Percentiles rank a stretch among this genome's conserved stretches.
Conservation (phyloP, 2,329 filamentous ascomycete species). For the Elsinoe fawcettii region DNA sequence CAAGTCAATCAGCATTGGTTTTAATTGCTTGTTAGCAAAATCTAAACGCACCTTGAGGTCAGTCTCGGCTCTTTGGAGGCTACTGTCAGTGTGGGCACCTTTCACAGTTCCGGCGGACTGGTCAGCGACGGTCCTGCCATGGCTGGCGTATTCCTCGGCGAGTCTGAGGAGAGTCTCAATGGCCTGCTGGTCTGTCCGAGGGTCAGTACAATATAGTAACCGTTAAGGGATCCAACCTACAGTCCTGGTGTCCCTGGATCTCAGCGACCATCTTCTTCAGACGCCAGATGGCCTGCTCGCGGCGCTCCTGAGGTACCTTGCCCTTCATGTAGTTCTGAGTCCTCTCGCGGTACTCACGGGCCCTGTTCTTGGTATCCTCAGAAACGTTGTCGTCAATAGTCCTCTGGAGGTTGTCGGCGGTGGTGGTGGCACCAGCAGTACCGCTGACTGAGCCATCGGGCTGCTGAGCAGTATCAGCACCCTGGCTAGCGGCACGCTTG, state of each 20-base stretch:
- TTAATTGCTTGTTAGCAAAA: slow-evolving; percentile 28
- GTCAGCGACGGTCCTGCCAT: slow-evolving; percentile 58
- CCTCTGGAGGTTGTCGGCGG: slow-evolving; percentile 45
- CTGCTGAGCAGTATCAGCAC: slow-evolving; percentile 45
- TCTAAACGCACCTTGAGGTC: slow-evolving; percentile 61
- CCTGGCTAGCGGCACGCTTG: slow-evolving; percentile 50
- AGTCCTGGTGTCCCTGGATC: slow-evolving; percentile 91
- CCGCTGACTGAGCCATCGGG: slow-evolving; percentile 44
- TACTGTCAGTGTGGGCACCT: slow-evolving; percentile 58
- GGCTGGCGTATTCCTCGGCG: slow-evolving; percentile 75
- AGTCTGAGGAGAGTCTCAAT: slow-evolving; percentile 77
- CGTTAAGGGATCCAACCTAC: slow-evolving; percentile 36
- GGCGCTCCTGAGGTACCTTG: slow-evolving; percentile 88
- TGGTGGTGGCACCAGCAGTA: slow-evolving; percentile 39
- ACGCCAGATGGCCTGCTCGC: slow-evolving; percentile 84
- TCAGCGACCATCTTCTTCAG: slow-evolving; percentile 98
- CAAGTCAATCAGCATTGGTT: slow-evolving; percentile 44
- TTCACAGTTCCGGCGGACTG: slow-evolving; percentile 62
- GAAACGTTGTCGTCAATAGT: slow-evolving; percentile 53
- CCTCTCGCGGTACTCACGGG: slow-evolving; percentile 39
- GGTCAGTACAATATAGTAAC: slow-evolving; percentile 24
- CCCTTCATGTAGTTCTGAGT: slow-evolving; percentile 68
- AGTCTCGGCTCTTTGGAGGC: slow-evolving; percentile 63
- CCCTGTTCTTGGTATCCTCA: slow-evolving; percentile 48
- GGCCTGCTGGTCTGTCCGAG: slow-evolving; percentile 62